Base-by-base conservation (phyloP, 306 rosid species). In the Cucurbita argyrosperma region DNA sequence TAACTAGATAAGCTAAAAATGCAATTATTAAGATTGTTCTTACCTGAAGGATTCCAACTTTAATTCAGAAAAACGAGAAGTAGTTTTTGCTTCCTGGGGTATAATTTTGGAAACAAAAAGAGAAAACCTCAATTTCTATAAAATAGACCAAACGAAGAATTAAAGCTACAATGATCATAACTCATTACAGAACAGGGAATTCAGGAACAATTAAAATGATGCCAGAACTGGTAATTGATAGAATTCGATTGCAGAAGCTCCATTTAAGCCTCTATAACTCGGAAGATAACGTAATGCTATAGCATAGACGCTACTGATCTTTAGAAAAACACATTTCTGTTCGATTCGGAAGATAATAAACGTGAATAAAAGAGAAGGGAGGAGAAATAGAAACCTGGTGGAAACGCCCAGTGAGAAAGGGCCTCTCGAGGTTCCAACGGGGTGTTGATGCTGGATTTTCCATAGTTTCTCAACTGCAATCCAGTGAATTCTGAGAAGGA, bases 401-500 rank as follows among this genome's bases (percentile, higher is more conserved):
- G 67, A 85, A 85, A 72, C 87, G 85, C 65, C 89, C 89, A 15
- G 87, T 85, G 76, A 85, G 89, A 78, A 83, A 85, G 1, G 89
- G 89, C 73, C 89, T 62, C 21, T 83, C 85, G 54, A 85, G 76
- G 65, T 85, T 83, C 89, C 89, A 85, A 45, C 81, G 85, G 51
- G 89, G 89, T 8, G 78, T 56, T 12, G 80, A 52, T 9, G 74
- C 45, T 12, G 72, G 40, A 63, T 26, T 82, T 74, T 82, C 85
- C 85, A 82, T 82, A 16, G 56, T 21, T 30, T 40, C 62, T 59
- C 59, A 71, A 71, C 72, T 46, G 10, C 54, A 21, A 66, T 2
- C 11, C 54, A 21, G 54, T 46, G 50, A 39, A 63, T 39, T 63
- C 49, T 59, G 43, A 59, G 43, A 59, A 40, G 5, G 35, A 21